A percentile compares a stretch with the other conserved stretches of the same genome.
phyloP scores from a whole-genome alignment of 2,329 filamentous ascomycete species.

The Hymenoscyphus fructigenus region DNA sequence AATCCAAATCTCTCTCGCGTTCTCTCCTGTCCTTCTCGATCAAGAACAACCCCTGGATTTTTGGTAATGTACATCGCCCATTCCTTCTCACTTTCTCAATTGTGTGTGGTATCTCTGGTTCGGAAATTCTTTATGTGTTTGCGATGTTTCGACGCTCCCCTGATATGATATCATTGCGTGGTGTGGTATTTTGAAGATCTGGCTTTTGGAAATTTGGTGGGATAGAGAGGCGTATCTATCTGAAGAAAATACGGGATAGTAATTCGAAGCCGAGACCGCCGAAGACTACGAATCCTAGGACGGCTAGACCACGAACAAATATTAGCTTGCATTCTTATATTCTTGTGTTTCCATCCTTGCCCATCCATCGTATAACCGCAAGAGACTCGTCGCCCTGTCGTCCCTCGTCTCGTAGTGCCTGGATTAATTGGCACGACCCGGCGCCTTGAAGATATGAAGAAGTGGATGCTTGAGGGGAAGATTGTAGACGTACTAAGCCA shows the following conservation, averaged over 20 bases:
- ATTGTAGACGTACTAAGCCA: conserved; percentile 56
- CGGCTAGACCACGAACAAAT: conserved; percentile 16
- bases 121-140: too few species aligned
- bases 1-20: too few species aligned
- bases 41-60: too few species aligned
- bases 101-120: too few species aligned
- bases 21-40: too few species aligned
- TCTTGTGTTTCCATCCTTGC: not conserved
- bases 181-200: not conserved
- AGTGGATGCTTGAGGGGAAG: not conserved
- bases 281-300: conserved; percentile 37
- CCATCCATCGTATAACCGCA: not conserved
- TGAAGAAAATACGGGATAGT: conserved; percentile 37
- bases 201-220: not conserved
- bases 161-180: not conserved
- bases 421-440: not conserved
- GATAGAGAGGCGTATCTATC: conserved; percentile 13
- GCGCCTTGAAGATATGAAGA: too few species aligned
- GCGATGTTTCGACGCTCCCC: not conserved
- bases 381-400: too few species aligned
- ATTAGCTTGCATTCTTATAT: not conserved
- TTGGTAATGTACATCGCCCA: too few species aligned
- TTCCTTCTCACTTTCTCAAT: too few species aligned
- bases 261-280: conserved; percentile 41
- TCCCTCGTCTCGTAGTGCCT: too few species aligned